Percentiles rank a stretch among this genome's conserved stretches.
Conservation (phyloP, 2,329 filamentous ascomycete species). For the Chaetomium sp. region DNA sequence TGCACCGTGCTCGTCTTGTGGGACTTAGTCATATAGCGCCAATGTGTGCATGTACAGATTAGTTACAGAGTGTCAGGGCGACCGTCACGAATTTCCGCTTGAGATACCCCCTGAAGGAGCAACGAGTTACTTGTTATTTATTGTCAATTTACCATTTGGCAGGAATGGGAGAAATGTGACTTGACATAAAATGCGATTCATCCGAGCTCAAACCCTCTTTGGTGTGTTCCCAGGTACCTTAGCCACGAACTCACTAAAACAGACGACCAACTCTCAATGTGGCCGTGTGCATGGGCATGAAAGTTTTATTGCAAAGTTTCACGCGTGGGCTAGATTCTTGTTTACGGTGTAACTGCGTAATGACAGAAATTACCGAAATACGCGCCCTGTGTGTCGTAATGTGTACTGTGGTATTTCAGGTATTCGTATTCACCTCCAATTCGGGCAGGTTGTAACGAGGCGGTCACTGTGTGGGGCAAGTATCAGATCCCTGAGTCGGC, state of each 20-base stretch:
- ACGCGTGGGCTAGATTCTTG: not conserved
- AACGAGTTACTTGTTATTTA: not conserved
- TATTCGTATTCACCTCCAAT: not conserved
- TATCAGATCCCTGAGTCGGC: not conserved
- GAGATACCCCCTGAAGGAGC: not conserved
- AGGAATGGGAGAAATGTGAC: not conserved
- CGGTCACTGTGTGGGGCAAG: not conserved
- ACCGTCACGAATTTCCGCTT: not conserved
- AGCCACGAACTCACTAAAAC: no score
- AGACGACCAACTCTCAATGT: no score
- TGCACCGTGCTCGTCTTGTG: conserved; percentile 75
- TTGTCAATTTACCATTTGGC: not conserved
- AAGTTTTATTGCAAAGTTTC: not conserved
- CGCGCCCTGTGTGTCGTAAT: not conserved
- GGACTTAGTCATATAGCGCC: conserved; percentile 64
- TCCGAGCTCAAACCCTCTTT: not conserved
- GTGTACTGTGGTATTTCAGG: not conserved
- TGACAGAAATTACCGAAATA: not conserved
- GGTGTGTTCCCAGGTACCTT: not conserved
- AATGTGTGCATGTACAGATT: no score
- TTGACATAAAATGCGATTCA: not conserved
- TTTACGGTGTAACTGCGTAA: not conserved
- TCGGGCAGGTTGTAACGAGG: not conserved
- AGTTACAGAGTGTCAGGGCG: not conserved
- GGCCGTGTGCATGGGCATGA: not conserved